Conservation (phyloP, 768 basidiomycete genomes). For the Lactarius evosmus region DNA sequence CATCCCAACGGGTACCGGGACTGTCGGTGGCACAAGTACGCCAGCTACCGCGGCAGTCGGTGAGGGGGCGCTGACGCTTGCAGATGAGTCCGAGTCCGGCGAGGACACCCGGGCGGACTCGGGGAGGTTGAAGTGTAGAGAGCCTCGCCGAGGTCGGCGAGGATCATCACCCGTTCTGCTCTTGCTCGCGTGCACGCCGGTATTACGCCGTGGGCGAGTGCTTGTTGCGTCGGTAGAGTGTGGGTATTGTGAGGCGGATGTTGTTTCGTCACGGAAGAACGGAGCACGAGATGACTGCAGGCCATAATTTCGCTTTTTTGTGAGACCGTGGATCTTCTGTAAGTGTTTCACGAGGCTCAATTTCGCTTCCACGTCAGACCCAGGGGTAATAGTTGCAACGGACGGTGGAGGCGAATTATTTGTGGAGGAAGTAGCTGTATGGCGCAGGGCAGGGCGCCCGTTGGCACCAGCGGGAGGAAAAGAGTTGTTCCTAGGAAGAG, state of each 20-base stretch:
- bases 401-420: conserved; percentile 18
- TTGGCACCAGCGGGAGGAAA: conserved; percentile 21
- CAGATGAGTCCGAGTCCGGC: conserved; percentile 26
- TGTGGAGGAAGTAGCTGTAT: conserved; percentile 9
- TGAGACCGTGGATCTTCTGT: conserved; percentile 28
- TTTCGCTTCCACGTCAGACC: conserved; percentile 13
- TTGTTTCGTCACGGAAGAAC: conserved; percentile 26
- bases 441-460: conserved; percentile 9
- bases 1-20: conserved; percentile 8
- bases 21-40: conserved; percentile 7
- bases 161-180: conserved; percentile 20
- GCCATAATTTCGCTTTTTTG: conserved; percentile 29
- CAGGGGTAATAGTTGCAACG: not conserved
- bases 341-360: conserved; percentile 27
- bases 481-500: conserved; percentile 24
- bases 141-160: conserved; percentile 21
- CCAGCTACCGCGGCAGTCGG: conserved; percentile 18
- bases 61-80: conserved; percentile 22
- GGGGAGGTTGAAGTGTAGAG: conserved; percentile 16
- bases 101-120: conserved; percentile 23
- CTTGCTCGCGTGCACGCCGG: conserved; percentile 20
- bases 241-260: not conserved
- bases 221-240: conserved; percentile 9
- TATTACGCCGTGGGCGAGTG: conserved; percentile 24
- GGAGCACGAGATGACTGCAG: conserved; percentile 22